Evolutionary conservation across 2,329 filamentous ascomycete species (phyloP), one percentile per base, ranked within the genome.

Genomic region (Penicillium olsonii): DNA sequence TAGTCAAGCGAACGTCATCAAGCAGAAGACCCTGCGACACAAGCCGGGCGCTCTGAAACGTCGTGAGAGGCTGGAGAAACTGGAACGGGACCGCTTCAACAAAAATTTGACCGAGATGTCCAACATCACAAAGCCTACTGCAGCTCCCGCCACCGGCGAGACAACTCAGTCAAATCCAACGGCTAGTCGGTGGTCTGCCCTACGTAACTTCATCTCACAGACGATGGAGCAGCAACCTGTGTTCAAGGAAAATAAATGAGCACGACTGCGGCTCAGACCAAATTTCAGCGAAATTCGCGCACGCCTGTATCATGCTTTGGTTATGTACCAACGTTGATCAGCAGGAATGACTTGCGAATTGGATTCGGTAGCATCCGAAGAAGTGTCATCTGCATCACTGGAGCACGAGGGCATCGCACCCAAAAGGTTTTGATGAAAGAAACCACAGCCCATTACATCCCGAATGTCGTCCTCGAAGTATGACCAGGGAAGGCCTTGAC

Each of bases 191-290:
- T 96, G 90, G 87, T 87, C 87, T 24, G 90, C 90, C 14, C 68
- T 97, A 69, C 83, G 92, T 61, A 84, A 79, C 9, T 95, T 92
- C 66, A 95, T 96, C 43, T 87, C 88, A 2, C 81, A 85, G 35
- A 96, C 90, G 1, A 90, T 96, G 85, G 90, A 96, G 73, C 87
- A 90, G 70, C 92, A 92, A 61, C 84, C 87, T 12, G 88, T 87
- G 3, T 95, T 95, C 66, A 69, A 77, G 34, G 47, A 53, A 14
- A 60, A 61, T 22, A 62, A 68, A 52, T 68, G 63, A 61, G 27
- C 17, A 4, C n/a, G 19, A 15, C 8, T 15, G 7, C 5, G 4
- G 33, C 31, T 37, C 15, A 35, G 19, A 31, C 7, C 6, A n/a
- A 52, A 40, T 15, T 12, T 24, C 14, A 33, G 26, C 9, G 10